phyloP scores from a whole-genome alignment of 371 early-diverging fungal genomes.

The Mucor indicus region DNA sequence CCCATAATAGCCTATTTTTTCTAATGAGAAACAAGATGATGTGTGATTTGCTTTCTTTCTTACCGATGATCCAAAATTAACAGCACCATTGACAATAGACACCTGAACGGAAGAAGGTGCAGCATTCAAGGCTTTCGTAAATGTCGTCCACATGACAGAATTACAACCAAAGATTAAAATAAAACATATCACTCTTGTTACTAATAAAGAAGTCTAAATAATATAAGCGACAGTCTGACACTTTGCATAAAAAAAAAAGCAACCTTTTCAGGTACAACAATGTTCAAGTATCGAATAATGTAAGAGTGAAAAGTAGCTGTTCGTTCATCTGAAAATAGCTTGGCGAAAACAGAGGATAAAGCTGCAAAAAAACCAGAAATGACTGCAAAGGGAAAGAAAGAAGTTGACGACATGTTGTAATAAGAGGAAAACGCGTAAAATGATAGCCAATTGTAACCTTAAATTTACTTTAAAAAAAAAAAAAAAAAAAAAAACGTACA shows the following conservation, averaged over 20 bases:
- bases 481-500: too few species aligned
- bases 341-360: conserved; percentile 75
- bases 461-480: too few species aligned
- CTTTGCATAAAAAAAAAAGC: too few species aligned
- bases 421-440: too few species aligned
- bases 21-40: background rate
- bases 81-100: conserved; percentile 70
- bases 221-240: background rate
- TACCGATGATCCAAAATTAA: conserved; percentile 72
- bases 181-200: conserved; percentile 53
- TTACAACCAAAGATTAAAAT: conserved; percentile 63
- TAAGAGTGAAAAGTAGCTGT: conserved; percentile 34
- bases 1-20: conserved; percentile 61
- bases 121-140: conserved; percentile 73
- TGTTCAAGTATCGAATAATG: conserved; percentile 1
- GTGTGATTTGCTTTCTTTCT: background rate
- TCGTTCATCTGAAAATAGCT: conserved; percentile 60
- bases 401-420: background rate
- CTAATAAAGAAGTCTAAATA: conserved; percentile 32
- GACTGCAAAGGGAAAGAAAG: conserved; percentile 50
- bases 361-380: conserved; percentile 71
- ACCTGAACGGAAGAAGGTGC: conserved; percentile 69
- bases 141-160: conserved; percentile 78
- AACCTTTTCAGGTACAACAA: conserved; percentile 25
- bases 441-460: too few species aligned